Percentiles rank a stretch among this genome's conserved stretches.
Conservation (phyloP, 306 rosid species). For the cucumber (Cucumis sativus) region DNA sequence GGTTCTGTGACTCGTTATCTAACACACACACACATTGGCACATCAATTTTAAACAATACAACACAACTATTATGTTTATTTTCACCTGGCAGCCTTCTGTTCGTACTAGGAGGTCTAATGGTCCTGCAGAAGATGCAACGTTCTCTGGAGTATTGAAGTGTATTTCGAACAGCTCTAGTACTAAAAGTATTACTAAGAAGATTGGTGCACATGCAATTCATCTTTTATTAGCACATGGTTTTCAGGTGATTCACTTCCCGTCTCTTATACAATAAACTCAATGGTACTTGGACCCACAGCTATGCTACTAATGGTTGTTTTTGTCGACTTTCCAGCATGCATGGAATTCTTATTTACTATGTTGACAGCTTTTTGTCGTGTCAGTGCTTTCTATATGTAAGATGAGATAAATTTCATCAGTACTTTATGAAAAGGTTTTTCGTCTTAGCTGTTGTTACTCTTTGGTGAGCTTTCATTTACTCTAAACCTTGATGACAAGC, state of each 20-base stretch:
- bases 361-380: neutral
- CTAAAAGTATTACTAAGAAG: conserved; percentile 55
- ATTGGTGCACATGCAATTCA: conserved; percentile 44
- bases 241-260: conserved; percentile 44
- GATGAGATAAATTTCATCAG: neutral
- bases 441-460: neutral
- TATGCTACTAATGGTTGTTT: neutral
- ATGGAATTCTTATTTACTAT: neutral
- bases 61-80: neutral
- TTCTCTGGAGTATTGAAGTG: conserved; percentile 58
- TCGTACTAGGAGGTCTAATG: conserved; percentile 58
- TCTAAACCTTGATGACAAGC: neutral
- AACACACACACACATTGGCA: neutral
- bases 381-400: neutral
- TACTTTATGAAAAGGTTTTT: neutral
- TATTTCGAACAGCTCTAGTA: conserved; percentile 39
- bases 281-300: neutral
- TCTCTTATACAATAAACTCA: neutral
- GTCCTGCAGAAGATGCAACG: conserved; percentile 32
- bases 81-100: conserved; percentile 53
- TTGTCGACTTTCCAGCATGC: neutral
- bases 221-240: conserved; percentile 76
- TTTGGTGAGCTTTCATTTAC: neutral
- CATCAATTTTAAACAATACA: neutral
- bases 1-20: neutral